Conservation (phyloP, 179 eudicot species). For the Carnegiea gigantea region DNA sequence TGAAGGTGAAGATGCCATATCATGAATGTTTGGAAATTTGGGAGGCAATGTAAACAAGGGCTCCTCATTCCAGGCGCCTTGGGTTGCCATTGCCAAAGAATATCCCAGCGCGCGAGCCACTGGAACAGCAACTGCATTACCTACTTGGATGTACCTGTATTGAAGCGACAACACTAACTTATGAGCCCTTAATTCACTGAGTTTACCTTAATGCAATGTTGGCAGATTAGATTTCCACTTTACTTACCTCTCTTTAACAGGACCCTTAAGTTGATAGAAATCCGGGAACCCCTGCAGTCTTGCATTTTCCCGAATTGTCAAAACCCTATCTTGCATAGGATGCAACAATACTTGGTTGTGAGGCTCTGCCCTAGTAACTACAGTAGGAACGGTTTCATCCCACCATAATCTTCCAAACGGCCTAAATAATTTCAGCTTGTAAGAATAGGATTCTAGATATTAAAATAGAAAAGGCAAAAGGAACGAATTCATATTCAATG, state of each 20-base stretch:
- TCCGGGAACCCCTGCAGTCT: conserved; percentile 80
- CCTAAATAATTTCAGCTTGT: conserved; percentile 24
- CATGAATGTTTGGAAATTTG: conserved; percentile 20
- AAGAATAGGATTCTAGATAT: background rate
- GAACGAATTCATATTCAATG: background rate
- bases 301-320: conserved; percentile 83
- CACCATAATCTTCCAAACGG: conserved; percentile 60
- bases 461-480: background rate
- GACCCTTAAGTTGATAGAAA: conserved; percentile 55
- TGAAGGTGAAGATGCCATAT: conserved; percentile 10
- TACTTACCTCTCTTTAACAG: conserved; percentile 58
- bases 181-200: background rate
- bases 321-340: conserved; percentile 70
- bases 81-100: conserved; percentile 42
- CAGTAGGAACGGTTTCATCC: conserved; percentile 60
- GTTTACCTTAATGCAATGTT: background rate
- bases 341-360: conserved; percentile 57
- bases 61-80: conserved; percentile 18
- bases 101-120: conserved; percentile 58
- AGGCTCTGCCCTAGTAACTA: conserved; percentile 63
- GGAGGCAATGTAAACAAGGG: conserved; percentile 26
- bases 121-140: conserved; percentile 67
- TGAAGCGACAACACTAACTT: background rate
- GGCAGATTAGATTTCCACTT: background rate
- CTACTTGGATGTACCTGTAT: conserved; percentile 59